These are phyloP conservation scores for Eucalyptus virginea DNA, from an alignment of 345 rosid species.

Conservation along the genomic window DNA sequence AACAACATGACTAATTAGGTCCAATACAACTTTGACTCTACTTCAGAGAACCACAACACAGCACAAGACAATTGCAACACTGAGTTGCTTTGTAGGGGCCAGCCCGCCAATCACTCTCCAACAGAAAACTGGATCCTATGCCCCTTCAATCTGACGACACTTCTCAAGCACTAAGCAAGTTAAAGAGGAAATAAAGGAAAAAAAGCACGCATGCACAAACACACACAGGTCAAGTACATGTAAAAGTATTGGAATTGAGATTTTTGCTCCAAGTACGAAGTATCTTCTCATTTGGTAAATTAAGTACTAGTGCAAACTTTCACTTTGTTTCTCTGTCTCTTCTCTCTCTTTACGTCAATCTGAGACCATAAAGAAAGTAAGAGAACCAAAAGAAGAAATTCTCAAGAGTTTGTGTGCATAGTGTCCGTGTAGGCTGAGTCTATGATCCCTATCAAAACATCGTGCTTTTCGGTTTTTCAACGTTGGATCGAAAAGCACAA, in stretches of 20 bases:
- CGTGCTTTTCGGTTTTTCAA: background rate
- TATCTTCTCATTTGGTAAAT: background rate
- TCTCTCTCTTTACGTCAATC: background rate
- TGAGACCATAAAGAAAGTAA: background rate
- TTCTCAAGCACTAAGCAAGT: background rate
- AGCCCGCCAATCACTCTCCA: slow-evolving; percentile 10
- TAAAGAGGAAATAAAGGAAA: background rate
- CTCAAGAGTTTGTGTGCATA: background rate
- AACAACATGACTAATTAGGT: background rate
- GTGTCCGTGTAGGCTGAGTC: background rate
- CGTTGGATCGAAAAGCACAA: background rate
- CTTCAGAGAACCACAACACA: background rate
- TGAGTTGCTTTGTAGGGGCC: slow-evolving; percentile 40
- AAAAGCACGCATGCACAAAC: background rate
- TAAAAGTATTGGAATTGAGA: background rate
- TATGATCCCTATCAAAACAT: background rate
- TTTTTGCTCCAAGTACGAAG: background rate
- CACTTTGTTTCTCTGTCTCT: background rate
- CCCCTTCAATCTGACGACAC: background rate
- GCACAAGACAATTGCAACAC: background rate
- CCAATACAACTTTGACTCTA: background rate
- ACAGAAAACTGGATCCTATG: background rate
- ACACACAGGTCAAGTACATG: background rate
- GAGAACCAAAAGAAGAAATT: background rate
- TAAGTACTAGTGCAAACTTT: background rate